Evolutionary conservation across 2,329 filamentous ascomycete genomes (phyloP).

Genomic region (Alternaria sp.): DNA sequence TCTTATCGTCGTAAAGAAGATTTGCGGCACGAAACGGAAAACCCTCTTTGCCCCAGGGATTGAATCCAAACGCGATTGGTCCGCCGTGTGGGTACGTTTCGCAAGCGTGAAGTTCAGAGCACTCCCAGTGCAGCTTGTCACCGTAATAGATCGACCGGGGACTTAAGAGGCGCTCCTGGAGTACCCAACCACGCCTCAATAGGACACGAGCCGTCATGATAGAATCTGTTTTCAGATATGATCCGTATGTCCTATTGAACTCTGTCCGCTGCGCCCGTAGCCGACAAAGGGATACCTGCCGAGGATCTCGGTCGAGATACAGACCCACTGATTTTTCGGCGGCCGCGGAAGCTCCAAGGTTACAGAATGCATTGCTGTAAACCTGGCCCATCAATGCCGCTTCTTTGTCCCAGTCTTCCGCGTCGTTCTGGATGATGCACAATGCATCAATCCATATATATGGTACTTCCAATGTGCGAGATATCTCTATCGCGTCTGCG

Average conservation of each 20-base stretch:
- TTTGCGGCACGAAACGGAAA: not conserved
- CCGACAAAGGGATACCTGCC: not conserved
- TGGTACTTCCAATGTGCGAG: not conserved
- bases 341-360: not conserved
- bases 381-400: not conserved
- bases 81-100: not conserved
- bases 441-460: not conserved
- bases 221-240: not conserved
- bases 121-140: not conserved
- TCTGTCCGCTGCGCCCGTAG: not conserved
- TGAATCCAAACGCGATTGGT: accelerated
- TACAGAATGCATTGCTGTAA: not conserved
- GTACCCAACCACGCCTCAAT: not conserved
- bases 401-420: not conserved
- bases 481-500: not conserved
- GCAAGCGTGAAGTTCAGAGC: not conserved
- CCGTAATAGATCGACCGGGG: not conserved
- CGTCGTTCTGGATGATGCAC: not conserved
- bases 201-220: not conserved
- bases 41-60: not conserved
- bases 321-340: not conserved
- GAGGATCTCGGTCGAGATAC: not conserved
- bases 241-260: not conserved
- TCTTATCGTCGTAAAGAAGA: not conserved
- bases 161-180: not conserved